A percentile compares a stretch with the other conserved stretches of the same genome.
Conservation (phyloP, 441 rosid species). For the Theobroma grandiflorum region DNA sequence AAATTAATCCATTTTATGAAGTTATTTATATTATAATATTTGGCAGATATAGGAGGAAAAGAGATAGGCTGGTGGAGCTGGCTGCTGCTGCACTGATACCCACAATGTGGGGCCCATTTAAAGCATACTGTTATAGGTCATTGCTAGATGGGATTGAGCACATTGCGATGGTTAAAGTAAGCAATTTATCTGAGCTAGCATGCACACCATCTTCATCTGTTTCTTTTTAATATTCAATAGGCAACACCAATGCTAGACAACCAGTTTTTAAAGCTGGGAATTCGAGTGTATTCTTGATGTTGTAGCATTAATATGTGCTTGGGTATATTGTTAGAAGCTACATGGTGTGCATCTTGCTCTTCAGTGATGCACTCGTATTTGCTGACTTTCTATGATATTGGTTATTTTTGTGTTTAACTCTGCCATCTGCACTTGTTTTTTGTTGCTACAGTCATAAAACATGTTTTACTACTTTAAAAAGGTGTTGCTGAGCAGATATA, state of each 20-base stretch:
- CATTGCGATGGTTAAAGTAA: conserved; percentile 80
- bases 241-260: not conserved
- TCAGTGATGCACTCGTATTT: not conserved
- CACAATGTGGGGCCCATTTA: conserved; percentile 75
- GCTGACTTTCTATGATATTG: not conserved
- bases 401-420: conserved; percentile 9
- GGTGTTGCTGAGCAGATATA: not conserved
- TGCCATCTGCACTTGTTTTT: not conserved
- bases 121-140: conserved; percentile 66
- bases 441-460: not conserved
- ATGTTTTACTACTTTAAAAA: not conserved
- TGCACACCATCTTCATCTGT: conserved; percentile 7
- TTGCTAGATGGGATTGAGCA: conserved; percentile 75
- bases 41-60: conserved; percentile 65
- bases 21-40: conserved; percentile 11
- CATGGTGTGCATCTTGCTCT: not conserved
- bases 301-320: not conserved
- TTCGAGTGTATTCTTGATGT: conserved; percentile 18
- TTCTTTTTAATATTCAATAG: not conserved
- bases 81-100: conserved; percentile 63
- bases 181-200: conserved; percentile 21
- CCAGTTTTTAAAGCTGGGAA: conserved; percentile 17
- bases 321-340: not conserved
- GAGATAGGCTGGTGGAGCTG: conserved; percentile 66
- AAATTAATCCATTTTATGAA: conserved; percentile 17